These are phyloP conservation scores for Fusarium sp. DNA, from an alignment of 2,329 filamentous ascomycete genomes.

Conservation along the genomic window DNA sequence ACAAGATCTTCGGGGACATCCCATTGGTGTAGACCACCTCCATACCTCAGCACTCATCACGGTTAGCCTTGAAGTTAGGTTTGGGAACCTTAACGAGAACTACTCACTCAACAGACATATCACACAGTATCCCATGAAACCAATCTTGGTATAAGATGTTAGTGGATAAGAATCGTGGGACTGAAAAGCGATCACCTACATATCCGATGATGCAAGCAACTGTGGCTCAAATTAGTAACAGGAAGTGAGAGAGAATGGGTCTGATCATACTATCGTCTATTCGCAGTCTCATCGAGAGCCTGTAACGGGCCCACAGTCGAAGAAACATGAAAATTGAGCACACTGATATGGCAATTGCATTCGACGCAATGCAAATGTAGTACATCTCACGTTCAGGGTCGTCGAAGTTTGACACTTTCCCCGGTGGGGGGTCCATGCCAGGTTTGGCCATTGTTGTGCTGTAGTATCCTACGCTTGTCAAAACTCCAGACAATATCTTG, in stretches of 20 bases:
- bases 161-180: rapidly evolving
- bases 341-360: conserved; percentile 15
- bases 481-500: neutral
- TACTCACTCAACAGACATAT: conserved; percentile 29
- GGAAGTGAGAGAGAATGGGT: rapidly evolving
- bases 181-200: neutral
- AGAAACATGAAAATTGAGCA: conserved; percentile 27
- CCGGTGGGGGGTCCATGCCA: conserved; percentile 31
- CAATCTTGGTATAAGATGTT: neutral
- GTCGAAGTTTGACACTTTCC: conserved; percentile 27
- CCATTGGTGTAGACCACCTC: conserved; percentile 31
- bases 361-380: conserved; percentile 28
- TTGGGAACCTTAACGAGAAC: rapidly evolving
- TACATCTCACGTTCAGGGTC: conserved; percentile 24
- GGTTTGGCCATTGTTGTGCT: conserved; percentile 11
- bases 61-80: neutral
- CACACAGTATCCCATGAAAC: conserved; percentile 29
- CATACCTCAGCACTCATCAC: conserved; percentile 3
- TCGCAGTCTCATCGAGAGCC: conserved; percentile 22
- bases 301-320: conserved; percentile 22
- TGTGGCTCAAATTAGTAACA: neutral
- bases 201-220: conserved; percentile 34
- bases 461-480: neutral
- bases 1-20: conserved; percentile 27
- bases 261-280: conserved; percentile 20